Percentiles rank a stretch among this genome's conserved stretches.
Conservation (phyloP, 164 flowering plant species). For the Magnolia changhungtana region DNA sequence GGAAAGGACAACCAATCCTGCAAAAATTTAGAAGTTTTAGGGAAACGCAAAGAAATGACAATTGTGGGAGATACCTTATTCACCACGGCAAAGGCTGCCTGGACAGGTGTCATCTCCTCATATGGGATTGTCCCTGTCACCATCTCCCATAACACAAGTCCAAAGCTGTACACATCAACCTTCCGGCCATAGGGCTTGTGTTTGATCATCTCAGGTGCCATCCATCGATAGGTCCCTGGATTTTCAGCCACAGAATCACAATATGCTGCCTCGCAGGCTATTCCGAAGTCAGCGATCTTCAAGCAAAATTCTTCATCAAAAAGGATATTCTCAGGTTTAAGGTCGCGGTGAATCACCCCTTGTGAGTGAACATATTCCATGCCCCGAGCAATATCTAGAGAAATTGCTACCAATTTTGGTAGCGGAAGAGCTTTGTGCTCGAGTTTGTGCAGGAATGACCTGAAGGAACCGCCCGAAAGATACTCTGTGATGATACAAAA, state of each 20-base stretch:
- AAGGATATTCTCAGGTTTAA: slow-evolving; percentile 81
- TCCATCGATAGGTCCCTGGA: slow-evolving; percentile 95
- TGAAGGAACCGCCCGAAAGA: slow-evolving; percentile 79
- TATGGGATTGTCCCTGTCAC: slow-evolving; percentile 78
- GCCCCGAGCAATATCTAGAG: slow-evolving; percentile 83
- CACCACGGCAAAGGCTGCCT: slow-evolving; percentile 91
- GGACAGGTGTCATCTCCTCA: slow-evolving; percentile 81
- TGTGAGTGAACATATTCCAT: slow-evolving; percentile 91
- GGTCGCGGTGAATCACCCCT: slow-evolving; percentile 84
- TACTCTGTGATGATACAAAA: slow-evolving; percentile 78
- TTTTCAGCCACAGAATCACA: slow-evolving; percentile 72
- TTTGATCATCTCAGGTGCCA: slow-evolving; percentile 98
- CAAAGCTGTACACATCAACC: slow-evolving; percentile 92
- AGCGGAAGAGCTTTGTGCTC: slow-evolving; percentile 57
- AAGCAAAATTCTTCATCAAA: slow-evolving; percentile 59
- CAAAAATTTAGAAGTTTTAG: too few species aligned
- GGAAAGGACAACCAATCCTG: too few species aligned
- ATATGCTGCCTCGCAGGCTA: slow-evolving; percentile 74
- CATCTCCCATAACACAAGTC: slow-evolving; percentile 89
- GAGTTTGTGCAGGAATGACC: slow-evolving; percentile 73
- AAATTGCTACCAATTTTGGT: slow-evolving; percentile 46
- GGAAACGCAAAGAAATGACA: not conserved
- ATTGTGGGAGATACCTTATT: slow-evolving; percentile 49
- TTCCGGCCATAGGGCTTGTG: slow-evolving; percentile 65
- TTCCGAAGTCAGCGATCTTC: slow-evolving; percentile 93